Evolutionary conservation across 306 rosid genomes (phyloP).

Genomic region (Hippophae gyantsensis): DNA sequence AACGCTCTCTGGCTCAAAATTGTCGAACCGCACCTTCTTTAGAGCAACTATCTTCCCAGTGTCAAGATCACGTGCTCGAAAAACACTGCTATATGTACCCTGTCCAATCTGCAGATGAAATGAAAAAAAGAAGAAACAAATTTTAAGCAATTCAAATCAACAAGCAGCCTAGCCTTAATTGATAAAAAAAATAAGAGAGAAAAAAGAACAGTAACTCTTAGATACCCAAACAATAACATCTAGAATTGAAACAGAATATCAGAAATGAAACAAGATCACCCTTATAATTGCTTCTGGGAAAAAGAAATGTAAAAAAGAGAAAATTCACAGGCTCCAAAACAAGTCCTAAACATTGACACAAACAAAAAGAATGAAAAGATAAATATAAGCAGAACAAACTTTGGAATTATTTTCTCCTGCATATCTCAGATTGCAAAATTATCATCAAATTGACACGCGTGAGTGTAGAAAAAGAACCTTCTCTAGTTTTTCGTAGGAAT

Average conservation of each 20-base stretch:
- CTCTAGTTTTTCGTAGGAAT: slow-evolving; percentile 83
- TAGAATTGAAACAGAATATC: too few species aligned
- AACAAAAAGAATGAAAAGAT: too few species aligned
- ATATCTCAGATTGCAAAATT: too few species aligned
- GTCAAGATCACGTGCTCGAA: slow-evolving; percentile 76
- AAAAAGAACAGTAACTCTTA: too few species aligned
- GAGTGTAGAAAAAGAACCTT: slow-evolving; percentile 37
- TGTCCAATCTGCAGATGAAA: slow-evolving; percentile 68
- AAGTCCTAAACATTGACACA: too few species aligned
- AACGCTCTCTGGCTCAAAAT: slow-evolving; percentile 95
- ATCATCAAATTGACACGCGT: too few species aligned
- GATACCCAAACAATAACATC: too few species aligned
- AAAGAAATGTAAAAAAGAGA: slow-evolving; percentile 5
- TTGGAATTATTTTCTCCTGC: too few species aligned
- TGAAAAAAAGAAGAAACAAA: background rate
- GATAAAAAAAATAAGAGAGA: too few species aligned
- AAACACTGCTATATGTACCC: slow-evolving; percentile 94
- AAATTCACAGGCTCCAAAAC: background rate
- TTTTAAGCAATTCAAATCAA: background rate
- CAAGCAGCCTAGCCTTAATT: too few species aligned
- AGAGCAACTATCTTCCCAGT: slow-evolving; percentile 86
- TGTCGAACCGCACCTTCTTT: slow-evolving; percentile 97
- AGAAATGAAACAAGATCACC: too few species aligned
- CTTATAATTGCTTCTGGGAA: slow-evolving; percentile 5
- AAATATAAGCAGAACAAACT: too few species aligned